Conservation (phyloP, 2,329 filamentous ascomycete species). For the Elsinoe perseae region DNA sequence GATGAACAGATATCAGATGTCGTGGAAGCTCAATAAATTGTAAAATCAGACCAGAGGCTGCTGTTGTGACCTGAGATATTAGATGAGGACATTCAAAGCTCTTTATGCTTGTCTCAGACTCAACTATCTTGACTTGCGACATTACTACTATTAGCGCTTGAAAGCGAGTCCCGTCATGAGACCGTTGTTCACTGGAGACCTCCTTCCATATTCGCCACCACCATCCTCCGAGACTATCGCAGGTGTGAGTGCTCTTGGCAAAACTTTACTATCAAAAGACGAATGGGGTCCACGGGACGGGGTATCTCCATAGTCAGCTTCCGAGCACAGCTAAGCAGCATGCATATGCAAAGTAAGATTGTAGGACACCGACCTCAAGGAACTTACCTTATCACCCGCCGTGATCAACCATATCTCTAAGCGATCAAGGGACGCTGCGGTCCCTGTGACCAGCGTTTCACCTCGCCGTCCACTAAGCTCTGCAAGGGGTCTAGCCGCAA, state of each 20-base stretch:
- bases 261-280: not conserved
- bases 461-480: not conserved
- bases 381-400: slow-evolving; percentile 5
- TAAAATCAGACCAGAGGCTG: not conserved
- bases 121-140: not conserved
- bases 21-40: not conserved
- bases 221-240: not conserved
- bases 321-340: slow-evolving; percentile 7
- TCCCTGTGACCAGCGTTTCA: not conserved
- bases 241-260: slow-evolving; percentile 2
- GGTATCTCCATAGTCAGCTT: not conserved
- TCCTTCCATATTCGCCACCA: slow-evolving; percentile 8
- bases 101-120: slow-evolving; percentile 7
- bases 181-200: not conserved
- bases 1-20: not conserved
- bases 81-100: not conserved
- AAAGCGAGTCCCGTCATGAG: not conserved
- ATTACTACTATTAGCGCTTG: not conserved
- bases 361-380: not conserved
- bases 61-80: not conserved
- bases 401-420: not conserved
- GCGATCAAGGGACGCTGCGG: not conserved
- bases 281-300: not conserved
- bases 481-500: not conserved
- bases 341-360: slow-evolving; percentile 5